Percentiles rank a stretch among this genome's conserved stretches.
These are phyloP conservation scores for Lactuca sativa DNA, from an alignment of 129 eudicot genomes.

Conservation along the genomic window DNA sequence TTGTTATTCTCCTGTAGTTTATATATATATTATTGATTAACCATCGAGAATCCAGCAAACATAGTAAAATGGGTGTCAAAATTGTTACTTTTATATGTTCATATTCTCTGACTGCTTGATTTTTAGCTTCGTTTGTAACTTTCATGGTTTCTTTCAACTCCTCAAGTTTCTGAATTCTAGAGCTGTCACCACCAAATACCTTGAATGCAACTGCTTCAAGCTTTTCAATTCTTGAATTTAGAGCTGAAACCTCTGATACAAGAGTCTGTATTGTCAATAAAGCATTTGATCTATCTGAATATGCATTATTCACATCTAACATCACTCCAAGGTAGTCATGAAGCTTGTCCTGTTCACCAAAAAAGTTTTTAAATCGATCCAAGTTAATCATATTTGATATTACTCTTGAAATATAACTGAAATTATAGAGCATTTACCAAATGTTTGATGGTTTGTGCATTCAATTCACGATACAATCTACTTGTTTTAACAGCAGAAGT, in stretches of 20 bases:
- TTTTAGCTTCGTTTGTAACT: slow-evolving; percentile 74
- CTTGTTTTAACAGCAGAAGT: slow-evolving; percentile 86
- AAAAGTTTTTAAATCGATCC: neutral
- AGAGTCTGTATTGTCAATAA: slow-evolving; percentile 87
- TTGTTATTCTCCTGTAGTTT: slow-evolving; percentile 72
- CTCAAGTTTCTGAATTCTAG: slow-evolving; percentile 73
- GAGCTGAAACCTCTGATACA: slow-evolving; percentile 54
- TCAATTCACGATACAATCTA: slow-evolving; percentile 79
- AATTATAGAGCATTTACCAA: slow-evolving; percentile 51
- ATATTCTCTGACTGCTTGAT: slow-evolving; percentile 61
- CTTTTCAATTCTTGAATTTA: slow-evolving; percentile 73
- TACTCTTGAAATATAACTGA: neutral
- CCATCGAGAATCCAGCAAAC: neutral
- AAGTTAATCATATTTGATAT: neutral
- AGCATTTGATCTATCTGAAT: slow-evolving; percentile 87
- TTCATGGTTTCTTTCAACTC: slow-evolving; percentile 74
- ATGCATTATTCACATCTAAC: slow-evolving; percentile 82
- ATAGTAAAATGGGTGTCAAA: neutral
- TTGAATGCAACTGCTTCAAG: slow-evolving; percentile 86
- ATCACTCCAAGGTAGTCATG: slow-evolving; percentile 94
- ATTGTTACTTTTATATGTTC: slow-evolving; percentile 70
- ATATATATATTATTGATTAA: slow-evolving; percentile 10
- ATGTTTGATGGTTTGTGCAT: slow-evolving; percentile 84
- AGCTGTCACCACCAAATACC: slow-evolving; percentile 88
- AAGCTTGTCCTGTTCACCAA: slow-evolving; percentile 64